Evolutionary conservation across 2,329 filamentous ascomycete species (phyloP), one percentile per base, ranked within the genome.

Genomic region (Colletotrichum tabaci): DNA sequence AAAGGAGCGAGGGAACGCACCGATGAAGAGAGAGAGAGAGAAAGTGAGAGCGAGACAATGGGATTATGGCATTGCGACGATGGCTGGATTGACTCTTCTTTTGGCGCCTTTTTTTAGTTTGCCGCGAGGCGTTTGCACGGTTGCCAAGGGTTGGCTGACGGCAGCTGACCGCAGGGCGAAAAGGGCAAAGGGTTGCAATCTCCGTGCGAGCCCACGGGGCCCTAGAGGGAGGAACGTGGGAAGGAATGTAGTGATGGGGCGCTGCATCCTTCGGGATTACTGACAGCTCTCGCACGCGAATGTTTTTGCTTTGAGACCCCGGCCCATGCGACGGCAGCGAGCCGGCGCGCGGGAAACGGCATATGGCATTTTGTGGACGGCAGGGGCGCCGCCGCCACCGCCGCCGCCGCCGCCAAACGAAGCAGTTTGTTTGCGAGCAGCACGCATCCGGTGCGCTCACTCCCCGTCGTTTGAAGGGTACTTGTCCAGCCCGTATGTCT

Each of bases 401-500:
- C 23, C 23, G 23, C 23, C 16, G 18, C 40, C 9, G 42, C 26
- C n/a, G 50, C 16, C 56, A 61, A 60, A 61, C 44, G 44, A 26
- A 61, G 26, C 23, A 30, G 23, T 30, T 55, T 23, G 16, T 50
- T 16, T 46, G 18, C 18, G n/a, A 23, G 16, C 26, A 26, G 21
- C 30, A 58, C 23, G n/a, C 35, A n/a, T n/a, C 18, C 44, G 15
- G 13, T 26, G 21, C 26, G 30, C 52, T 72, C 52, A 66, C 46
- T 71, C 60, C 15, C 61, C 66, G 26, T 57, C 61, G 44, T 71
- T 61, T 16, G 66, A 40, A 0, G 85, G 82, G 77, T 92, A 92
- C 21, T 73, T 72, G 77, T 92, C 90, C 6, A 76, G 73, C 1
- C 90, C 89, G 74, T 88, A 92, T 0, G 90, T 92, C 4, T 82